phyloP scores from a whole-genome alignment of 1,284 basidiomycete genomes.

The Rhizoctonia solani region DNA sequence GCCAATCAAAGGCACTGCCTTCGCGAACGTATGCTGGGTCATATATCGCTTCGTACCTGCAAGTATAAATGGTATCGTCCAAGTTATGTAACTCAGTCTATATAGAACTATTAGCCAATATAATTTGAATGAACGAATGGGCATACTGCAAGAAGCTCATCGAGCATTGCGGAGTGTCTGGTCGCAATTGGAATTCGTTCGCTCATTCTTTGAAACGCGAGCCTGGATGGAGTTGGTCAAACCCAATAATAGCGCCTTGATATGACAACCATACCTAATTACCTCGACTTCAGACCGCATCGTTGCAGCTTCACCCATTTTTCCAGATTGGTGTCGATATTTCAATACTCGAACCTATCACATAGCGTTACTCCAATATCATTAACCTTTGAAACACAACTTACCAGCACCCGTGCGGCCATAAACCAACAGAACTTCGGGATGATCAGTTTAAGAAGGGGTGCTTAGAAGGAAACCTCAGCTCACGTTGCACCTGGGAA shows the following conservation, averaged over 20 bases:
- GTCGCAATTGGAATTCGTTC: conserved; percentile 64
- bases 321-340: conserved; percentile 27
- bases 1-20: conserved; percentile 15
- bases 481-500: not conserved
- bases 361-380: conserved; percentile 45
- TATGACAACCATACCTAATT: conserved; percentile 54
- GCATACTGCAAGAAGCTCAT: conserved; percentile 28
- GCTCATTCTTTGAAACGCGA: conserved; percentile 63
- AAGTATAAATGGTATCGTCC: conserved; percentile 8
- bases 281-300: conserved; percentile 65
- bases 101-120: not conserved
- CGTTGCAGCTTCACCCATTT: conserved; percentile 55
- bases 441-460: not conserved
- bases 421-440: conserved; percentile 69
- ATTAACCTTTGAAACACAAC: conserved; percentile 61
- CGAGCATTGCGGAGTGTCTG: conserved; percentile 34
- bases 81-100: conserved; percentile 20
- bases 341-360: conserved; percentile 34
- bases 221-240: conserved; percentile 47
- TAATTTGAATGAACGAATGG: not conserved
- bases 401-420: conserved; percentile 63
- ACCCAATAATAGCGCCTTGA: not conserved
- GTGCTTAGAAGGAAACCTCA: too few species aligned
- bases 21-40: conserved; percentile 17
- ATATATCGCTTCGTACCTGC: conserved; percentile 10